phyloP scores from a whole-genome alignment of 2,329 filamentous ascomycete species.

The Fusarium graminum region DNA sequence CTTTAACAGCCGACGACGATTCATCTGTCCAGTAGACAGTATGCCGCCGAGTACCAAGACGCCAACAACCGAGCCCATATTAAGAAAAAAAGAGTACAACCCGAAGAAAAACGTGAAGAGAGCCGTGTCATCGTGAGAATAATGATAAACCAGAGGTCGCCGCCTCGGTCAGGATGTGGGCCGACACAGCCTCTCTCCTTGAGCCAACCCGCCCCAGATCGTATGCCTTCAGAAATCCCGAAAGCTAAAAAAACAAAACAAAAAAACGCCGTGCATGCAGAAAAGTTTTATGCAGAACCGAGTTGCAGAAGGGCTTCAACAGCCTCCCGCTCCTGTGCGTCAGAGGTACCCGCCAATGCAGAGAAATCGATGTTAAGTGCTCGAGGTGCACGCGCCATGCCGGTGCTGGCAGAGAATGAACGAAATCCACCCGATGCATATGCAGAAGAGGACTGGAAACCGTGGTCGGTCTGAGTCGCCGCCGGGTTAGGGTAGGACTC shows the following conservation, averaged over 20 bases:
- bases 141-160: conserved; percentile 50
- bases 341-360: conserved; percentile 65
- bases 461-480: conserved; percentile 66
- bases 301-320: conserved; percentile 84
- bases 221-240: conserved; percentile 39
- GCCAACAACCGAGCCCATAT: conserved; percentile 43
- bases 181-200: conserved; percentile 51
- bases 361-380: conserved; percentile 66
- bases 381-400: conserved; percentile 68
- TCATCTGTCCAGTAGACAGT: conserved; percentile 29
- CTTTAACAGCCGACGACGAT: conserved; percentile 33
- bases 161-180: conserved; percentile 50
- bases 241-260: too few relatives aligned
- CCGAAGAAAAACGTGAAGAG: conserved; percentile 35
- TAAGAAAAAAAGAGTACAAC: conserved; percentile 20
- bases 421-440: conserved; percentile 63
- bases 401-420: conserved; percentile 63
- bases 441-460: conserved; percentile 58
- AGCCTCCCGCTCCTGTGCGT: conserved; percentile 83
- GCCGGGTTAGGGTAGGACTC: conserved; percentile 70
- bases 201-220: conserved; percentile 50
- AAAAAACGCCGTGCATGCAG: conserved; percentile 68
- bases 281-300: conserved; percentile 77
- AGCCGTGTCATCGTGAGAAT: conserved; percentile 54
- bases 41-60: conserved; percentile 43